phyloP scores from a whole-genome alignment of 2,329 filamentous ascomycete species.

The Monosporascus ibericus region DNA sequence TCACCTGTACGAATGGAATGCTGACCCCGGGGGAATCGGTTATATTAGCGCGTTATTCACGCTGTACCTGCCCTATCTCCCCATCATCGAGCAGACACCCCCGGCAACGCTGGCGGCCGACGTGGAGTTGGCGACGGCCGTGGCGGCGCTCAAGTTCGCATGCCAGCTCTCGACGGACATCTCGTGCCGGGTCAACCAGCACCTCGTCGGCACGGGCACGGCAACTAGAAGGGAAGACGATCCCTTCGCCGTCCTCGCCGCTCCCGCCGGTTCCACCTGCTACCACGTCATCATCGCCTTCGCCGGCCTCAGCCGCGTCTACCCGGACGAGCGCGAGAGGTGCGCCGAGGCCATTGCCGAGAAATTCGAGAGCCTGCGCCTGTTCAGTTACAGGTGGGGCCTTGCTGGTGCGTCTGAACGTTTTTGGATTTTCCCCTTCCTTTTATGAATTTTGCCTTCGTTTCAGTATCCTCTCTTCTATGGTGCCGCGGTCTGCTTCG shows the following conservation, averaged over 20 bases:
- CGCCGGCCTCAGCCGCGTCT: constrained; percentile 20
- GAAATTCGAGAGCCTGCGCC: constrained; percentile 26
- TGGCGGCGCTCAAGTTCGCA: constrained; percentile 25
- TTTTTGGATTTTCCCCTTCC: background rate
- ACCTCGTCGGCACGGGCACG: constrained; percentile 6
- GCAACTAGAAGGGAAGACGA: background rate
- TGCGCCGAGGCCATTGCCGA: constrained; percentile 24
- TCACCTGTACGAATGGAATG: too few species aligned
- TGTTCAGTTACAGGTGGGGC: constrained; percentile 28
- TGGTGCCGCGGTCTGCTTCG: too few species aligned
- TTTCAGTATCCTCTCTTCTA: background rate
- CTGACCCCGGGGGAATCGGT: too few species aligned
- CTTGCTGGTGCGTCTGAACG: constrained; percentile 22
- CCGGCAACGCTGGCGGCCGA: constrained; percentile 7
- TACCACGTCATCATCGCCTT: constrained; percentile 25
- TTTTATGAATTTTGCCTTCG: background rate
- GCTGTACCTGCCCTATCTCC: constrained; percentile 26
- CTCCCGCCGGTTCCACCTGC: constrained; percentile 25
- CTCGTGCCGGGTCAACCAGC: constrained; percentile 24
- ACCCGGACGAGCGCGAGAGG: constrained; percentile 19
- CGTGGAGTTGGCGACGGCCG: constrained; percentile 18
- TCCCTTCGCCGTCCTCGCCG: constrained; percentile 21
- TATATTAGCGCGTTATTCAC: constrained; percentile 22
- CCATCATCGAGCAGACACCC: constrained; percentile 17
- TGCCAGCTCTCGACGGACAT: constrained; percentile 28